Percentiles rank a stretch among this genome's conserved stretches.
These are phyloP conservation scores for Stachybotrys elegans DNA, from an alignment of 2,329 filamentous ascomycete genomes.

Conservation along the genomic window DNA sequence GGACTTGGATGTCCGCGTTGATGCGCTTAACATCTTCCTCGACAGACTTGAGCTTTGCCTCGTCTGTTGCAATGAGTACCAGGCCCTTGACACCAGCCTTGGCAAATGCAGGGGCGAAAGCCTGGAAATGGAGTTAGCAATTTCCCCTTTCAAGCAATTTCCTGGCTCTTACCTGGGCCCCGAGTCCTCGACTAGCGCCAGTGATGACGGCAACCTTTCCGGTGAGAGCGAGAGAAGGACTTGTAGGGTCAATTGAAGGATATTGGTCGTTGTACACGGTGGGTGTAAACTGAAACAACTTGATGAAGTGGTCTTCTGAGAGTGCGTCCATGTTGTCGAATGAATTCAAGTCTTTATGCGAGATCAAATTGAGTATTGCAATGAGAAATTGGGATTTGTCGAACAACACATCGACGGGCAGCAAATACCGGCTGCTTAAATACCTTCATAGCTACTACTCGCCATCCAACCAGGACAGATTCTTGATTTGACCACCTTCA, in stretches of 20 bases:
- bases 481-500: too few relatives aligned
- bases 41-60: not conserved
- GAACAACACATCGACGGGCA: too few relatives aligned
- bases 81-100: constrained; percentile 1
- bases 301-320: not conserved
- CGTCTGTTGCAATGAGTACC: not conserved
- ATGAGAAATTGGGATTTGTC: too few relatives aligned
- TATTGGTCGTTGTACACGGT: not conserved
- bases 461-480: too few relatives aligned
- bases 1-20: not conserved
- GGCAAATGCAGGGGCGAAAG: not conserved
- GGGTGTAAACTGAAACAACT: not conserved
- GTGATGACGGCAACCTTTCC: not conserved
- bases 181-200: not conserved
- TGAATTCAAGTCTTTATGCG: too few relatives aligned
- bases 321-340: not conserved
- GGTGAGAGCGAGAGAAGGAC: not conserved
- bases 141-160: not conserved
- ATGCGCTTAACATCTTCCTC: not conserved
- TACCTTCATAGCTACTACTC: too few relatives aligned
- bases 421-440: too few relatives aligned
- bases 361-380: too few relatives aligned
- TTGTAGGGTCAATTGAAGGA: not conserved
- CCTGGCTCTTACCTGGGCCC: not conserved
- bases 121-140: not conserved